Base-by-base conservation (phyloP, 331 rosid species). In the Rosa hybrid region DNA sequence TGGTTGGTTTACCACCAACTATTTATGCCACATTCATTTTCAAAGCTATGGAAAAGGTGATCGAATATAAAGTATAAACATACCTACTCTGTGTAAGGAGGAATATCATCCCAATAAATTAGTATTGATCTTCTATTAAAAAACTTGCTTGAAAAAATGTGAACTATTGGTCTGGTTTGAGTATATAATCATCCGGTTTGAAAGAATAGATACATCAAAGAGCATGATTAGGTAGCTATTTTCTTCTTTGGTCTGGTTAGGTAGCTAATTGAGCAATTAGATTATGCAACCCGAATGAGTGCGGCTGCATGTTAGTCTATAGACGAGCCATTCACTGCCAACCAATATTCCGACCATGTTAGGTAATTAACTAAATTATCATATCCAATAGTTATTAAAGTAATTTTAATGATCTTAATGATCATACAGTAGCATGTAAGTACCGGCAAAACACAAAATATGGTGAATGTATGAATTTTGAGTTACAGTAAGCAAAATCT, bases 221-320 rank as follows among this genome's bases (percentile, higher is more conserved):
- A 67, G 48, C 71, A 34, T 65, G 48, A 30, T 65, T 65, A 14
- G 71, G 71, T 65, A 65, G 71, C 71, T 34, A 65, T 7, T 65
- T 65, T 65, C 71, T 16, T 38, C 13, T 34, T 65, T 34, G 71
- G 42, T 38, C 71, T 38, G 46, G 21, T 67, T 67, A 39, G 71
- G 71, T 34, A 64, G 71, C 23, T 67, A 64, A 16, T 8, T 67
- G 46, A 38, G 16, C 71, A 17, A 39, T 67, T 38, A 67, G n/a
- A 16, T 34, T 17, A 67, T 39, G 23, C 71, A 67, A 39, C 2
- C 71, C 2, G 2, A 67, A 67, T 17, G 48, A 67, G 34, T 14
- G 3, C 34, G 71, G 23, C 38, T 63, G 69, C 69, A 63, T 63
- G 69, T 25, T 25, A 27, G 69, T 63, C 42, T 27, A 27, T 63